phyloP scores from a whole-genome alignment of 257 asterid genomes.

The Nicotiana tomentosiformis region DNA sequence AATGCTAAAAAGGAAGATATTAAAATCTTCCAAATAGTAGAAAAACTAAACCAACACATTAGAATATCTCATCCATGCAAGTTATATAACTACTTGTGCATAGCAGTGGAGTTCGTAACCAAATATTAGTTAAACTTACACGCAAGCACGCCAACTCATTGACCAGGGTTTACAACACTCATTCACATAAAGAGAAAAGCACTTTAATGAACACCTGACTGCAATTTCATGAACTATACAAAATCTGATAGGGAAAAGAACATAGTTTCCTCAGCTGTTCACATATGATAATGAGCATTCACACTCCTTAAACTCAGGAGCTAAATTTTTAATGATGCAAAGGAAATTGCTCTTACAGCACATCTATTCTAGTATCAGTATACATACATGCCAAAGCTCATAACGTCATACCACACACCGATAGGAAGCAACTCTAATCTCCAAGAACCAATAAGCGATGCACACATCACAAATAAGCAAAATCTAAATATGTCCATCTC shows the following conservation, averaged over 20 bases:
- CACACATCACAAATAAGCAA: not conserved
- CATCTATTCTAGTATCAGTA: not conserved
- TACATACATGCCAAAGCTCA: not conserved
- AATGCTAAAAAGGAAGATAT: not conserved
- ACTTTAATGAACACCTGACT: not conserved
- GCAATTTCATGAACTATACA: not conserved
- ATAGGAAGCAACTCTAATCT: not conserved
- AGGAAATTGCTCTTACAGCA: not conserved
- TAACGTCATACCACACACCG: not conserved
- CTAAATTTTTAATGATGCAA: not conserved
- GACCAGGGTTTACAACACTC: not conserved
- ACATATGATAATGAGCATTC: not conserved
- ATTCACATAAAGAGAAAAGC: not conserved
- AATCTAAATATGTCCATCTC: not conserved
- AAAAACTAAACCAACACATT: not conserved
- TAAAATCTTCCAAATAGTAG: not conserved
- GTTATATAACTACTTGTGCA: not conserved
- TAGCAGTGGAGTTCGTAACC: not conserved
- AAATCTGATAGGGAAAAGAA: not conserved
- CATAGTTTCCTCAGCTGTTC: not conserved
- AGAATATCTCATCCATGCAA: not conserved
- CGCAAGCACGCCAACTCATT: not conserved
- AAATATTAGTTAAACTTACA: not conserved
- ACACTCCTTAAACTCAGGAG: not conserved
- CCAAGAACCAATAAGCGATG: not conserved